Evolutionary conservation across 257 asterid genomes (phyloP), one percentile per base, ranked within the genome.

Genomic region (Nicotiana tomentosiformis): DNA sequence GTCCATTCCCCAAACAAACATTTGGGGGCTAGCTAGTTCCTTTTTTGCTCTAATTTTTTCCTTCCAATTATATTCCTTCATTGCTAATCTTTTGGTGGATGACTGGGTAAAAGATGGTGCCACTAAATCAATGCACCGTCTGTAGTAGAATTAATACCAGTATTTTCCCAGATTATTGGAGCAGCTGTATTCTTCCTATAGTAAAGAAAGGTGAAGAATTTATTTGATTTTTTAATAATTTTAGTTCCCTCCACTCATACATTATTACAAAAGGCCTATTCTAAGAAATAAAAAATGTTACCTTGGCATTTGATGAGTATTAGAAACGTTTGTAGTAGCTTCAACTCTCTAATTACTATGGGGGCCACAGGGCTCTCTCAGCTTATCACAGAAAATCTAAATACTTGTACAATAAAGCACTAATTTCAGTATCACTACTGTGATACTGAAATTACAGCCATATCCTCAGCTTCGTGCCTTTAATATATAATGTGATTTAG

Each of bases 11-110:
- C 7, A 61, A 61, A 23, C 16, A 61, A 61, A 10, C 66, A 85
- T 89, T 82, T 58, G 88, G 86, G 86, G 81, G 62, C 10, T 39
- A 11, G 57, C 18, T n/a, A 62, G 32, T 62, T 62, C 33, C 61
- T 37, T 83, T 81, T 7, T 10, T 23, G 6, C 3, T 26, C 33
- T 5, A 64, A 5, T 81, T 69, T 74, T 80, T 70, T 77, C 29
- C 65, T 84, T 85, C 70, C 20, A 14, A 14, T 16, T 56, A 15
- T 56, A 56, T 16, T 56, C 49, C 69, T 18, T 70, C 20, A 65
- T 69, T 16, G 30, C 3, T 39, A 53, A 64, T 66, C 16, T 56
- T 61, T 78, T 78, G 32, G 65, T 79, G 33, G 43, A 82, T 56
- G 18, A 62, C 30, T 23, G 70, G 66, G 30, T 77, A n/a, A 83